A percentile compares a stretch with the other conserved stretches of the same genome.
Conservation (phyloP, 306 rosid species). For the Datisca glomerata region DNA sequence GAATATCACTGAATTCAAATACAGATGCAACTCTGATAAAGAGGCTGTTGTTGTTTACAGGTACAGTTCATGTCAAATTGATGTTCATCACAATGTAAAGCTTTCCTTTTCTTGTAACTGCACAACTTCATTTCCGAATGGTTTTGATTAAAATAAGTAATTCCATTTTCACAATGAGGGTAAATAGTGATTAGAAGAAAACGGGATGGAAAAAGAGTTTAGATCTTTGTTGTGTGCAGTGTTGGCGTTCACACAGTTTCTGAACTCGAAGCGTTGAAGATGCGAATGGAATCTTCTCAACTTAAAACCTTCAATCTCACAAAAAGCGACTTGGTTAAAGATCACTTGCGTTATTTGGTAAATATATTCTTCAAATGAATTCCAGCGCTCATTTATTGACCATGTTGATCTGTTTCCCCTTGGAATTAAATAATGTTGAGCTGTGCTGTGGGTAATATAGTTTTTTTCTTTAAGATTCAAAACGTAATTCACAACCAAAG, state of each 20-base stretch:
- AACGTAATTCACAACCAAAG: too few relatives aligned
- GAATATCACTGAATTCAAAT: constrained; percentile 87
- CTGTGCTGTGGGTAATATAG: too few relatives aligned
- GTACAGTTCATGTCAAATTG: constrained; percentile 19
- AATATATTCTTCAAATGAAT: constrained; percentile 3
- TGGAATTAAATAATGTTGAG: too few relatives aligned
- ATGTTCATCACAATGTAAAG: too few relatives aligned
- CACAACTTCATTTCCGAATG: too few relatives aligned
- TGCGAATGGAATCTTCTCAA: constrained; percentile 47
- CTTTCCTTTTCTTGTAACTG: too few relatives aligned
- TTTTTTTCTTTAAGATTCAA: too few relatives aligned
- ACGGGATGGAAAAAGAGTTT: too few relatives aligned
- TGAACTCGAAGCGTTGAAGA: constrained; percentile 56
- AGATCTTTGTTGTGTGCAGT: constrained; percentile 40
- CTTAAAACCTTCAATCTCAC: constrained; percentile 62
- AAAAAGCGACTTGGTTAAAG: constrained; percentile 75
- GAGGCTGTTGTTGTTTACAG: constrained; percentile 78
- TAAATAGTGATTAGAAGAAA: too few relatives aligned
- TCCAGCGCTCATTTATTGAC: too few relatives aligned
- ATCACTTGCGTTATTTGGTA: constrained; percentile 93
- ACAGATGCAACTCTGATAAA: constrained; percentile 46
- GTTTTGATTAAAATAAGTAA: too few relatives aligned
- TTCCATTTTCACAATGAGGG: too few relatives aligned
- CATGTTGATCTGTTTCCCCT: constrained; percentile 4
- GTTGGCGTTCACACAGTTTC: constrained; percentile 68